A percentile compares a stretch with the other conserved stretches of the same genome.
Conservation (phyloP, 2,329 filamentous ascomycete genomes). For the Diaporthe destruens region DNA sequence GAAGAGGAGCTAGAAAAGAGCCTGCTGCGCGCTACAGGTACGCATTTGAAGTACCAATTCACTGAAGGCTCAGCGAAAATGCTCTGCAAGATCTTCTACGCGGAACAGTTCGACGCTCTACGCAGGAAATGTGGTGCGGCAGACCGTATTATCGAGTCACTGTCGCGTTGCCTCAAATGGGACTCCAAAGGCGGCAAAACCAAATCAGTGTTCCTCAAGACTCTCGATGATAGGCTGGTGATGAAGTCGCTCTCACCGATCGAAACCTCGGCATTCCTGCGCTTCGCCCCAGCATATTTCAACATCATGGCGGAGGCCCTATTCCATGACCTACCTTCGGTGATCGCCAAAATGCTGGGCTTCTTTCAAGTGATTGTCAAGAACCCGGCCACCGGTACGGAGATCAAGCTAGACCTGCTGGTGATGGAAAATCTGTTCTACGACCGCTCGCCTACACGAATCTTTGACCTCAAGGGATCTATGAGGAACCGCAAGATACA, state of each 20-base stretch:
- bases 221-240: slow-evolving; percentile 92
- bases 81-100: slow-evolving; percentile 98
- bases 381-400: slow-evolving; percentile 89
- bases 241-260: slow-evolving; percentile 91
- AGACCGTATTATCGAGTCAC: slow-evolving; percentile 93
- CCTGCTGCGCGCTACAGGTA: slow-evolving; percentile 85
- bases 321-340: slow-evolving; percentile 94
- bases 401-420: slow-evolving; percentile 94
- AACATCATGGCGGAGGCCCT: slow-evolving; percentile 96
- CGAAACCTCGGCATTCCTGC: slow-evolving; percentile 93
- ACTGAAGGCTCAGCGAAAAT: slow-evolving; percentile 93
- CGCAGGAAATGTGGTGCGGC: slow-evolving; percentile 92
- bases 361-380: slow-evolving; percentile 99
- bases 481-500: slow-evolving; percentile 99
- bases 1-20: slow-evolving; percentile 87
- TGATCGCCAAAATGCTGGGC: slow-evolving; percentile 99
- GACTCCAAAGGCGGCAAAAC: slow-evolving; percentile 98
- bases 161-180: slow-evolving; percentile 97
- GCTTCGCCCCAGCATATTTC: slow-evolving; percentile 97
- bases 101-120: slow-evolving; percentile 96
- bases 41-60: slow-evolving; percentile 96
- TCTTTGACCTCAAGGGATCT: slow-evolving; percentile 96
- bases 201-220: slow-evolving; percentile 97
- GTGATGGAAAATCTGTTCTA: slow-evolving; percentile 99
- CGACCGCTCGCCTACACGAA: slow-evolving; percentile 87